Evolutionary conservation across 371 early-diverging fungal species (phyloP).

Genomic region (Mucor piriformis): DNA sequence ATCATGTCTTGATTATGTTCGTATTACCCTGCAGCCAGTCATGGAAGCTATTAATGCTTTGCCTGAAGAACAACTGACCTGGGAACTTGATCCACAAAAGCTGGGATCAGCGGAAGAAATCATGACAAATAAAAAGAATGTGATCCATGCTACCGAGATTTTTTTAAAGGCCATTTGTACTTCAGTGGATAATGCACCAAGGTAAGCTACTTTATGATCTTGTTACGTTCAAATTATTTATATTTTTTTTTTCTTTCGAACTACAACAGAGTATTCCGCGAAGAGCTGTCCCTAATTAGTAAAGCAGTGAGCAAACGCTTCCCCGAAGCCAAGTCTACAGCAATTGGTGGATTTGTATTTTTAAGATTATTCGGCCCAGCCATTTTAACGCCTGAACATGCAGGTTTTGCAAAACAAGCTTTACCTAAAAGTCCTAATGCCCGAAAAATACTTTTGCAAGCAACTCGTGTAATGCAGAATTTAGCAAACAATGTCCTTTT

Average conservation of each 20-base stretch:
- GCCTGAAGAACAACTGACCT: conserved; percentile 52
- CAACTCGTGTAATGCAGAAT: conserved; percentile 94
- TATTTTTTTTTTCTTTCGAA: conserved; percentile 31
- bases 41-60: conserved; percentile 59
- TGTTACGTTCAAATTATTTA: background rate
- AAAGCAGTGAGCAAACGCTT: conserved; percentile 79
- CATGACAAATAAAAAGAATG: conserved; percentile 75
- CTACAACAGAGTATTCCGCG: conserved; percentile 61
- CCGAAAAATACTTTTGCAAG: conserved; percentile 82
- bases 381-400: conserved; percentile 82
- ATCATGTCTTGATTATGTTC: conserved; percentile 81
- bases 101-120: conserved; percentile 62
- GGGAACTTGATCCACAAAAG: conserved; percentile 85
- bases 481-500: conserved; percentile 92
- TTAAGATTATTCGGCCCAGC: conserved; percentile 93
- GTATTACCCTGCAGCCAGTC: conserved; percentile 78
- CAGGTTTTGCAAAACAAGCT: conserved; percentile 49
- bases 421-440: conserved; percentile 43
- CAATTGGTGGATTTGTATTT: conserved; percentile 94
- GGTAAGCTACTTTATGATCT: conserved; percentile 12
- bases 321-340: conserved; percentile 82
- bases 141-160: conserved; percentile 73
- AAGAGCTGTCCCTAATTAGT: conserved; percentile 77
- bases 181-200: conserved; percentile 70
- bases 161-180: conserved; percentile 83